Percentiles rank a stretch among this genome's conserved stretches.
phyloP scores from a whole-genome alignment of 2,329 filamentous ascomycete genomes.

The Xylaria sp. region DNA sequence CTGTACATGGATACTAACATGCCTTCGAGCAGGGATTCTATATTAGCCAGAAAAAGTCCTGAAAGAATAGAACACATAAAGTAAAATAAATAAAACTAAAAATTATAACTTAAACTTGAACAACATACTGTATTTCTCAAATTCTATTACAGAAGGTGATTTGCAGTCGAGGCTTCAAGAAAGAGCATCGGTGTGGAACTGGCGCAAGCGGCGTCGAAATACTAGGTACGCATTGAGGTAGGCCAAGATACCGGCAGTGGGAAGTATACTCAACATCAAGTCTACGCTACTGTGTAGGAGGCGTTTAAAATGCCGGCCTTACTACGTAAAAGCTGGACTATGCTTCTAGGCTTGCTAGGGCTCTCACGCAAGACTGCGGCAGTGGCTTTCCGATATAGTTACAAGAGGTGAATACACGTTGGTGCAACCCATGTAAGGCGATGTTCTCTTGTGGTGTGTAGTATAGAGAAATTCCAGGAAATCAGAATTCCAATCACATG shows the following conservation, averaged over 20 bases:
- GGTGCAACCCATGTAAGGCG: constrained; percentile 4
- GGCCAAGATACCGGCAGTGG: neutral
- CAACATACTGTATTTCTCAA: neutral
- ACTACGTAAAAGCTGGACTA: constrained; percentile 11
- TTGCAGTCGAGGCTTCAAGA: constrained; percentile 19
- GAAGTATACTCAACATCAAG: neutral
- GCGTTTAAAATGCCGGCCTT: constrained; percentile 19
- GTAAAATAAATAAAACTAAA: neutral
- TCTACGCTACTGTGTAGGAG: constrained; percentile 1
- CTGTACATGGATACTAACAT: constrained; percentile 28
- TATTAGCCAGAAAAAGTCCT: constrained; percentile 37
- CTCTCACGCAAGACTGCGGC: constrained; percentile 16
- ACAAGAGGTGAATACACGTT: constrained; percentile 17
- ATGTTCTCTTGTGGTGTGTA: constrained; percentile 3
- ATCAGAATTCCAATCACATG: constrained; percentile 8
- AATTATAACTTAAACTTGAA: constrained; percentile 3
- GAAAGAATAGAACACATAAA: neutral
- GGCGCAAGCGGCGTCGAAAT: constrained; percentile 10
- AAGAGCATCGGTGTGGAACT: constrained; percentile 15
- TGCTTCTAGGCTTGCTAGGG: constrained; percentile 9
- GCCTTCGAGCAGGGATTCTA: constrained; percentile 38
- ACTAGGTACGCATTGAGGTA: neutral
- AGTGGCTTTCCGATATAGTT: constrained; percentile 13
- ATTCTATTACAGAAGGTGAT: constrained; percentile 1
- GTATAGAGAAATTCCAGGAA: constrained; percentile 10